Percentiles rank a stretch among this genome's conserved stretches.
phyloP scores from a whole-genome alignment of 192 early-diverging fungal species.

The Chytriomyces hyalinus region DNA sequence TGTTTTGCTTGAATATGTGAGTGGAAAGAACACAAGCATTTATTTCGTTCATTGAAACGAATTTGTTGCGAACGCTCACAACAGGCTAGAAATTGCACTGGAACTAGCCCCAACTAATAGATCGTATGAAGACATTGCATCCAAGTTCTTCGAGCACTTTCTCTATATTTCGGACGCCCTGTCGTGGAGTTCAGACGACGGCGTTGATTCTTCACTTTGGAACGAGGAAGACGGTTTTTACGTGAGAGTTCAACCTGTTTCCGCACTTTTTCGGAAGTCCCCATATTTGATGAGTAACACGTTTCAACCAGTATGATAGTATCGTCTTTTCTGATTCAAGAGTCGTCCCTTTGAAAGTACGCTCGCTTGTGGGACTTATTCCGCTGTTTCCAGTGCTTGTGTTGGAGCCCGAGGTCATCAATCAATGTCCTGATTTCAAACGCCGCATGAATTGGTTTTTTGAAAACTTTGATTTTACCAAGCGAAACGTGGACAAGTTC shows the following conservation, averaged over 20 bases:
- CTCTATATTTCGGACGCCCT: constrained; percentile 64
- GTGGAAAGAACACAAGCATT: background rate
- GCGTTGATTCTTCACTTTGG: constrained; percentile 50
- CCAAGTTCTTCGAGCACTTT: constrained; percentile 64
- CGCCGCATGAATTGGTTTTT: constrained; percentile 47
- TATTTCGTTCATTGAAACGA: too few species aligned
- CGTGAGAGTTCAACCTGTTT: background rate
- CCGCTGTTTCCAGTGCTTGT: constrained; percentile 51
- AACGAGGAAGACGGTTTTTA: constrained; percentile 56
- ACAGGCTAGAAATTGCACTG: constrained; percentile 37
- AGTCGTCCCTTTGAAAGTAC: constrained; percentile 54
- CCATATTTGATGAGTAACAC: background rate
- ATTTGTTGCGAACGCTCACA: background rate
- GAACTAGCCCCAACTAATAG: constrained; percentile 41
- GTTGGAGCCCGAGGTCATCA: constrained; percentile 45
- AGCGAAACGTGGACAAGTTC: constrained; percentile 39
- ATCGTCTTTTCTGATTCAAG: constrained; percentile 51
- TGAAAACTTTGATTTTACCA: constrained; percentile 40
- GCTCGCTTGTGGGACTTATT: constrained; percentile 59
- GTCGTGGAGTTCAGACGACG: constrained; percentile 43
- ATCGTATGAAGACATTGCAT: constrained; percentile 54
- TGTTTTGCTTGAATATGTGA: constrained; percentile 41
- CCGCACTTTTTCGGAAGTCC: background rate
- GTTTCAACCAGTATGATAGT: constrained; percentile 45
- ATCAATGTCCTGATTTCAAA: constrained; percentile 38